phyloP scores from a whole-genome alignment of 768 basidiomycete genomes.

The Leucosporidium scottii region DNA sequence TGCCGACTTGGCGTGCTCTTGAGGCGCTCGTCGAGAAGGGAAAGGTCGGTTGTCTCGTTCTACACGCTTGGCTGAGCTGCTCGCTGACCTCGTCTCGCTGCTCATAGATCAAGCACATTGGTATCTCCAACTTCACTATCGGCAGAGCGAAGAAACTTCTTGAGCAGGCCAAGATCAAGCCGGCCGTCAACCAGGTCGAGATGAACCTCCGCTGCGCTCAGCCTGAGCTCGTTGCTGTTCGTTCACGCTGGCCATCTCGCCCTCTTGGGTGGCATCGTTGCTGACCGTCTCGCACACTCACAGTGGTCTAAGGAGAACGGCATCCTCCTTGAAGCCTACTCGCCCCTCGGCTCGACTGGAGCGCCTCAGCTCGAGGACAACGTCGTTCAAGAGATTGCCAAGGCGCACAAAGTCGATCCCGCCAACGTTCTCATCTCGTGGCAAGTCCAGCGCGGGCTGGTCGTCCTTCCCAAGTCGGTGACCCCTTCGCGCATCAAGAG shows the following conservation, averaged over 20 bases:
- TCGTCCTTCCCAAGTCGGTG: constrained; percentile 71
- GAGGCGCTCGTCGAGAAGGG: constrained; percentile 58
- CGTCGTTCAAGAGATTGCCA: constrained; percentile 31
- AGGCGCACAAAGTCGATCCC: constrained; percentile 51
- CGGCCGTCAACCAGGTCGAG: constrained; percentile 58
- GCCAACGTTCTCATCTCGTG: constrained; percentile 80
- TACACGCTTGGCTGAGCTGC: too few relatives aligned
- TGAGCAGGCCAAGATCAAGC: too few relatives aligned
- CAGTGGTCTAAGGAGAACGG: constrained; percentile 53
- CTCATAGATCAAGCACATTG: constrained; percentile 44
- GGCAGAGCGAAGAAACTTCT: background rate
- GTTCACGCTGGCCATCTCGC: too few relatives aligned
- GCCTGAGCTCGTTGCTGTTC: constrained; percentile 49
- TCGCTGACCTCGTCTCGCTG: too few relatives aligned
- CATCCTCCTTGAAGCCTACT: constrained; percentile 56
- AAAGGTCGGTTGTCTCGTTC: constrained; percentile 47
- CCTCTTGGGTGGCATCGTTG: too few relatives aligned
- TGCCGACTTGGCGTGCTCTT: constrained; percentile 69
- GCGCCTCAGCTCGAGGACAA: constrained; percentile 37
- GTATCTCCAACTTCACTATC: constrained; percentile 67
- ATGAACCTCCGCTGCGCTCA: constrained; percentile 45
- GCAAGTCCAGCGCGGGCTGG: constrained; percentile 65
- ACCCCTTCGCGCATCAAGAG: constrained; percentile 58
- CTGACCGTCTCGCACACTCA: too few relatives aligned
- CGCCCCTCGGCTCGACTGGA: constrained; percentile 69